phyloP scores from a whole-genome alignment of 2,329 filamentous ascomycete species.

The Metarhizium brunneum region DNA sequence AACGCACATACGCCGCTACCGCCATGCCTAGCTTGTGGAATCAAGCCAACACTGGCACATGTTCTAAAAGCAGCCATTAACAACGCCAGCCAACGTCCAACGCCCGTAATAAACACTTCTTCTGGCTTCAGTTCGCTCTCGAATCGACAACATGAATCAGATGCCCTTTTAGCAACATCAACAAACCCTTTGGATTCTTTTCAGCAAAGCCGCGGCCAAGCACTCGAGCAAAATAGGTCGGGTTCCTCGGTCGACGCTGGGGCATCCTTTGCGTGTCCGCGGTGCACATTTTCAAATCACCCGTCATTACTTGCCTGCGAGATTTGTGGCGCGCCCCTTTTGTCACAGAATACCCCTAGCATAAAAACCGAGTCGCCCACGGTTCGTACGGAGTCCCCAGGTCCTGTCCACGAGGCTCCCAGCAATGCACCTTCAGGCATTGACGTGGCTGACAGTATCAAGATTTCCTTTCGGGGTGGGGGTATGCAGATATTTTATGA shows the following conservation, averaged over 20 bases:
- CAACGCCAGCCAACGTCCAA: constrained; percentile 51
- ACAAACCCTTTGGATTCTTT: neutral
- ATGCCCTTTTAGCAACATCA: neutral
- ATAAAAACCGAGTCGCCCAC: constrained; percentile 26
- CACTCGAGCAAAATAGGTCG: neutral
- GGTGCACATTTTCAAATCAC: constrained; percentile 92
- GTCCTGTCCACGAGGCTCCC: constrained; percentile 47
- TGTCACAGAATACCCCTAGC: constrained; percentile 38
- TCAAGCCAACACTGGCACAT: constrained; percentile 76
- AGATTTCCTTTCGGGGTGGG: constrained; percentile 82
- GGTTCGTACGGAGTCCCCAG: constrained; percentile 64
- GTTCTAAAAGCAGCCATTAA: constrained; percentile 81
- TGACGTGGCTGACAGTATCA: constrained; percentile 67
- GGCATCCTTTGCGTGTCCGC: constrained; percentile 57
- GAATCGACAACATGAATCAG: neutral
- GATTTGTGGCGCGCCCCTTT: constrained; percentile 74
- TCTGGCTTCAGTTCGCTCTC: neutral
- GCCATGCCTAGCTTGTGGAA: constrained; percentile 86
- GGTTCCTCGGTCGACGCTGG: constrained; percentile 7
- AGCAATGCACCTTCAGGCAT: constrained; percentile 21
- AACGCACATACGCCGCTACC: constrained; percentile 72
- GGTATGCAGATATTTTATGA: constrained; percentile 89
- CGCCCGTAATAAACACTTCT: constrained; percentile 5
- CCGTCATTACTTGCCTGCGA: constrained; percentile 80
- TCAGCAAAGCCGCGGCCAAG: neutral